A percentile compares a stretch with the other conserved stretches of the same genome.
These are phyloP conservation scores for Aspergillus carbonarius DNA, from an alignment of 2,329 filamentous ascomycete species.

Conservation along the genomic window DNA sequence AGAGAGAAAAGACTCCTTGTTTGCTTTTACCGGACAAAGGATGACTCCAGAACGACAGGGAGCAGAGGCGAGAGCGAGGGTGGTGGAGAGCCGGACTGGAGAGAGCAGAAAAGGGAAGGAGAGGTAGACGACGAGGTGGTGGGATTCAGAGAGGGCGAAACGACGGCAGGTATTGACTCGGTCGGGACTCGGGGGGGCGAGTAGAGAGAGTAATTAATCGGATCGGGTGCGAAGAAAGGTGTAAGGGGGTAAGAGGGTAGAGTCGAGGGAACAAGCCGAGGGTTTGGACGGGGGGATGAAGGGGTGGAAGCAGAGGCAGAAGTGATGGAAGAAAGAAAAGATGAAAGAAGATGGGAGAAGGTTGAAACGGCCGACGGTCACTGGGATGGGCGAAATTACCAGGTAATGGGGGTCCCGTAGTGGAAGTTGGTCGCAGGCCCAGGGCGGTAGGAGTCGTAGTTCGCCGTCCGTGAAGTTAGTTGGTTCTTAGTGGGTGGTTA, in stretches of 20 bases:
- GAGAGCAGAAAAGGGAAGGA: neutral
- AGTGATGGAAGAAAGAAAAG: constrained; percentile 15
- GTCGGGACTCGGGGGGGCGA: constrained; percentile 7
- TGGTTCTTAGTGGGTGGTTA: constrained; percentile 1
- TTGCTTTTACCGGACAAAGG: neutral
- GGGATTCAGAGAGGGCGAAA: constrained; percentile 7
- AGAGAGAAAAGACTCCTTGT: neutral
- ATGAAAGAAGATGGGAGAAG: constrained; percentile 18
- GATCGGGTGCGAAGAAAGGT: constrained; percentile 2
- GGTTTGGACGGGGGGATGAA: constrained; percentile 1
- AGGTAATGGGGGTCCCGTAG: constrained; percentile 7
- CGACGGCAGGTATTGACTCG: constrained; percentile 9
- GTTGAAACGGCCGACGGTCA: constrained; percentile 21
- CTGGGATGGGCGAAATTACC: constrained; percentile 17
- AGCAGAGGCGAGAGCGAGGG: neutral
- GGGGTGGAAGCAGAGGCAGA: constrained; percentile 10
- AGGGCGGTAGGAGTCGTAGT: constrained; percentile 3
- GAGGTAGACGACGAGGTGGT: constrained; percentile 6
- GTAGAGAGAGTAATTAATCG: neutral
- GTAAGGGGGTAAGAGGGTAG: constrained; percentile 10
- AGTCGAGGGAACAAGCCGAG: constrained; percentile 7
- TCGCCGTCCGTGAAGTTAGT: constrained; percentile 6
- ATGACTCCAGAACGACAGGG: neutral
- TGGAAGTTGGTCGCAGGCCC: neutral
- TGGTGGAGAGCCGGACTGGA: neutral